phyloP scores from a whole-genome alignment of 805 yeast species.

The Sungouiozyma intestinalis region DNA sequence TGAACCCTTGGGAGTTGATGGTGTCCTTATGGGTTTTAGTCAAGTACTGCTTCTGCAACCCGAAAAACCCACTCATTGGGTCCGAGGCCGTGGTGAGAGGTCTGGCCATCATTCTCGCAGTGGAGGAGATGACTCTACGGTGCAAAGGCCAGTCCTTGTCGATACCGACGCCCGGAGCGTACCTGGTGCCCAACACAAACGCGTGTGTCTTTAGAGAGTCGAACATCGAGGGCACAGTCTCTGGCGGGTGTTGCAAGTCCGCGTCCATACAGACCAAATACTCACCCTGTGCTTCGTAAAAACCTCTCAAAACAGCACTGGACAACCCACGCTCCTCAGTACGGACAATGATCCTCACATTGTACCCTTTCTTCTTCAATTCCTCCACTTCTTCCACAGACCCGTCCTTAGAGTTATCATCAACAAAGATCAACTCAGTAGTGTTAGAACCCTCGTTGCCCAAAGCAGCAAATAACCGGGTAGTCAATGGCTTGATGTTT shows the following conservation, averaged over 20 bases:
- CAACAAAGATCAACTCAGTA: constrained; percentile 41
- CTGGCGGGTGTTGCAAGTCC: constrained; percentile 45
- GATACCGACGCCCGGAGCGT: constrained; percentile 45
- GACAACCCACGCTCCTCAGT: constrained; percentile 41
- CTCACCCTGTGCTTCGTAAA: constrained; percentile 37
- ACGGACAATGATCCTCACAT: constrained; percentile 40
- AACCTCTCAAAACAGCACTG: constrained; percentile 41
- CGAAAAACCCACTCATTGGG: constrained; percentile 46
- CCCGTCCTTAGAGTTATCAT: constrained; percentile 42
- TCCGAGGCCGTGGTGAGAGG: constrained; percentile 43
- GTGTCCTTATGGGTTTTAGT: constrained; percentile 25
- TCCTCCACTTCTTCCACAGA: constrained; percentile 42
- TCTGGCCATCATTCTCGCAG: constrained; percentile 39
- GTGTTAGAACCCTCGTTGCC: constrained; percentile 33
- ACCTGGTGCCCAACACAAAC: constrained; percentile 41
- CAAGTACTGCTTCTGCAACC: constrained; percentile 37
- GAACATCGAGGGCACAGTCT: constrained; percentile 37
- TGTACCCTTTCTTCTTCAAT: constrained; percentile 36
- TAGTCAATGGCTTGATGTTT: constrained; percentile 40
- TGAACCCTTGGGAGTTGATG: constrained; percentile 38
- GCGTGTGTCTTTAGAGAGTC: constrained; percentile 33
- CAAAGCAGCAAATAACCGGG: constrained; percentile 38
- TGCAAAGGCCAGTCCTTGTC: constrained; percentile 45
- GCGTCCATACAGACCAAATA: constrained; percentile 44
- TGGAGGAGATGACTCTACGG: constrained; percentile 39